Percentiles rank a stretch among this genome's conserved stretches.
Conservation (phyloP, 306 rosid genomes). For the Aeschynomene evenia region DNA sequence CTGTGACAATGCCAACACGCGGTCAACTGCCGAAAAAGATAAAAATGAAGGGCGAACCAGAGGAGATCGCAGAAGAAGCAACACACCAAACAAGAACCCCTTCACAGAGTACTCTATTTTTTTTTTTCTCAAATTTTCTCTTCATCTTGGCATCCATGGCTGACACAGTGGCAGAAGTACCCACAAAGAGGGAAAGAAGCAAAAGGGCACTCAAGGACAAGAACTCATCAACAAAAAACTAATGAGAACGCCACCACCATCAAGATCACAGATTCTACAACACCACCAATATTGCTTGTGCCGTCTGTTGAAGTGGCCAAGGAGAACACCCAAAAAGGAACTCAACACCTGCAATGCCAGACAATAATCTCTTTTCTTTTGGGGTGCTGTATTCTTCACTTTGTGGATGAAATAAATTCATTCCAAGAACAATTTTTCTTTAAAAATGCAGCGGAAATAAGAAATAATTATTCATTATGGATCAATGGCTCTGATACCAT, state of each 20-base stretch:
- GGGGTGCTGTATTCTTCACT: too few species aligned
- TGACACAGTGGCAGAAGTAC: conserved; percentile 35
- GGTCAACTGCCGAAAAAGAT: too few species aligned
- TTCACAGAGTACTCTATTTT: background rate
- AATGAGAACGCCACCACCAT: conserved; percentile 13
- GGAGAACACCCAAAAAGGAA: conserved; percentile 42
- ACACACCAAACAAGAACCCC: background rate
- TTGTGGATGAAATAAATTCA: too few species aligned
- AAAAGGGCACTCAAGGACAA: conserved; percentile 70
- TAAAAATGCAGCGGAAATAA: too few species aligned
- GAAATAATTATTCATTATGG: too few species aligned
- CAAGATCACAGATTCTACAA: conserved; percentile 31
- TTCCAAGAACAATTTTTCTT: too few species aligned
- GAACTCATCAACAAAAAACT: conserved; percentile 42
- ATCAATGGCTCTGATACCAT: too few species aligned
- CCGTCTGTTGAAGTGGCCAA: conserved; percentile 22
- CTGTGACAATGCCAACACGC: too few species aligned
- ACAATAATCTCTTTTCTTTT: too few species aligned
- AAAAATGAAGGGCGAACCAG: too few species aligned
- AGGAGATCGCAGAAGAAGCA: too few species aligned
- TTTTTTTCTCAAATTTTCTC: background rate
- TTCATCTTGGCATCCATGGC: conserved; percentile 46
- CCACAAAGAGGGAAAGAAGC: conserved; percentile 53
- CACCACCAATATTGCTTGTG: conserved; percentile 2
- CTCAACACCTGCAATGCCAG: too few species aligned